Evolutionary conservation across 2,329 filamentous ascomycete genomes (phyloP).

Genomic region (Cladobotryum protrusum): DNA sequence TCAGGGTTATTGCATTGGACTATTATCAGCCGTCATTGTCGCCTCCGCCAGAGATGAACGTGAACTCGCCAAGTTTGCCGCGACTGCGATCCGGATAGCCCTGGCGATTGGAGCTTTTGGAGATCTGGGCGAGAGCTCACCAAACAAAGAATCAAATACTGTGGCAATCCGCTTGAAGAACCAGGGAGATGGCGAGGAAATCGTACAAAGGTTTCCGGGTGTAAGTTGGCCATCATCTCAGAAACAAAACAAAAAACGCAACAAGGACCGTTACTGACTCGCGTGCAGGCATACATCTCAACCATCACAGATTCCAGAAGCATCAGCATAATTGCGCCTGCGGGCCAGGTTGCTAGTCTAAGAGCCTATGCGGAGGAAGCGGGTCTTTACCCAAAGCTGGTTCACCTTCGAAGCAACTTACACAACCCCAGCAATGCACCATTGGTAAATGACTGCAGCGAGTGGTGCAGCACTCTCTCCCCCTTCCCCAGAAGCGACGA

Average conservation of each 20-base stretch:
- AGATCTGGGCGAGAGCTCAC: slow-evolving; percentile 10
- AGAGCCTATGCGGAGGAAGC: slow-evolving; percentile 10
- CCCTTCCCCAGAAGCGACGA: slow-evolving; percentile 5
- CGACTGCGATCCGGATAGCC: slow-evolving; percentile 10
- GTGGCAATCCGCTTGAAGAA: background rate
- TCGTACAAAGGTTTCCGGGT: background rate
- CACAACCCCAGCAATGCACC: slow-evolving; percentile 11
- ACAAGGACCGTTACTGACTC: background rate
- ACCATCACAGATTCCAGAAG: slow-evolving; percentile 13
- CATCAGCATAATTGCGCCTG: slow-evolving; percentile 13
- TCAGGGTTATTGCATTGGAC: slow-evolving; percentile 16
- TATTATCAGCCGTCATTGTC: slow-evolving; percentile 13
- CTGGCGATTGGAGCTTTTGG: slow-evolving; percentile 15
- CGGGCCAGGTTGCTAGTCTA: slow-evolving; percentile 8
- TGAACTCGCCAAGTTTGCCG: slow-evolving; percentile 10
- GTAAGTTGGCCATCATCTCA: background rate
- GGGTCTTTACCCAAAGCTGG: slow-evolving; percentile 12
- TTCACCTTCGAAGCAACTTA: slow-evolving; percentile 15
- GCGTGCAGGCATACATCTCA: slow-evolving; percentile 12
- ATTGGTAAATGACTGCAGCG: slow-evolving; percentile 11
- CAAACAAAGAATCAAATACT: slow-evolving; percentile 9
- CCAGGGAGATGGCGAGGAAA: background rate
- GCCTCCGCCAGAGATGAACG: slow-evolving; percentile 11
- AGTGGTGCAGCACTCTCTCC: slow-evolving; percentile 4
- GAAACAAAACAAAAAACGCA: background rate